Evolutionary conservation across 768 basidiomycete species (phyloP), one percentile per base, ranked within the genome.

Genomic region (Kwoniella shandongensis): DNA sequence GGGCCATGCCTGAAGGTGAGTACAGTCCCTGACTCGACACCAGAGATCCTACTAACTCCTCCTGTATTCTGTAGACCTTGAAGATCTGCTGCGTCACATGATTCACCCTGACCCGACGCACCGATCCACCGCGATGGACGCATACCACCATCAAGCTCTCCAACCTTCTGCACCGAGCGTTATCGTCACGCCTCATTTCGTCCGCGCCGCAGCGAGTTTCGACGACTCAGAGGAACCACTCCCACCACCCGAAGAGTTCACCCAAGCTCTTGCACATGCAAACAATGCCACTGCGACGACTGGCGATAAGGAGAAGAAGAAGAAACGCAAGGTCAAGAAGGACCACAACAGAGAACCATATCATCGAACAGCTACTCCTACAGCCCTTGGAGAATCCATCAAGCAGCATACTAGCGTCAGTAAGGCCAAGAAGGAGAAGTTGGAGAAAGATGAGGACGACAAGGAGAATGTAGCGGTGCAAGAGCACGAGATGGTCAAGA

Each of bases 1-100:
- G 88, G 85, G 80, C 81, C 42, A 85, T 88, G 80, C 84, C 85
- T 4, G 80, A 80, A 46, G 77, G 80, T 70, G 78, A 57, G 75
- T 64, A 27, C n/a, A 7, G 40, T 42, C 40, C 40, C n/a, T n/a
- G n/a, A n/a, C n/a, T n/a, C n/a, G 25, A 15, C 41, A 7, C 15
- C 40, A 5, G 22, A 41, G 18, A 27, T 12, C 15, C 4, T 22
- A 10, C 11, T 25, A 20, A 26, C 59, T 42, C 38, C 41, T 22
- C 4, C 44, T 39, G 38, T 47, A n/a, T n/a, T 22, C 30, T 6
- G 13, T 29, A 76, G 74, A 57, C 29, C 61, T 76, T 30, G 58
- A 69, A 51, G 36, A 67, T 23, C 59, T 76, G 12, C 47, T 76
- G 23, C 60, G 61, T 13, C 30, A 41, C 11, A 76, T 74, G 74